These are phyloP conservation scores for Phlegmacium glaucopus DNA, from an alignment of 768 basidiomycete species.

Conservation along the genomic window DNA sequence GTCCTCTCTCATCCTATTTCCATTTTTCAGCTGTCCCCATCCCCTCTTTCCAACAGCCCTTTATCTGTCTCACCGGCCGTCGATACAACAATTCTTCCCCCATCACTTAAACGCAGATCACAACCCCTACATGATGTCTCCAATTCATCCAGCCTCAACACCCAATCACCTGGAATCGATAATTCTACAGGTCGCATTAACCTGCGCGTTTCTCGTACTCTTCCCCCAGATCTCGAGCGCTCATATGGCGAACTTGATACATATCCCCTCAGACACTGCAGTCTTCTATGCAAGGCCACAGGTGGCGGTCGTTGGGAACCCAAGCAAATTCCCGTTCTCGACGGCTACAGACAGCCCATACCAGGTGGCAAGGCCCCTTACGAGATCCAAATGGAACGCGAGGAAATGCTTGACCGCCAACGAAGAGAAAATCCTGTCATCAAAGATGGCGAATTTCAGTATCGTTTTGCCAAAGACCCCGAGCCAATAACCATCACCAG, in stretches of 20 bases:
- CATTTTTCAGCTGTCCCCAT: constrained; percentile 33
- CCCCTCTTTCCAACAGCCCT: constrained; percentile 18
- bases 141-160: constrained; percentile 33
- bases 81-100: constrained; percentile 17
- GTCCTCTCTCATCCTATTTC: constrained; percentile 37
- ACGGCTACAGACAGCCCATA: constrained; percentile 52
- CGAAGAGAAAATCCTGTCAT: constrained; percentile 62
- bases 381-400: constrained; percentile 67
- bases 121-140: constrained; percentile 28
- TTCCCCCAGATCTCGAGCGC: constrained; percentile 39
- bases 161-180: constrained; percentile 31
- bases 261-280: constrained; percentile 67
- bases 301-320: constrained; percentile 84
- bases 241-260: constrained; percentile 70
- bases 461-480: constrained; percentile 50
- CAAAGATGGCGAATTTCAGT: constrained; percentile 63
- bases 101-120: constrained; percentile 24
- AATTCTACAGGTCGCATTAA: constrained; percentile 23
- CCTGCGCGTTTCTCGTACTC: constrained; percentile 33
- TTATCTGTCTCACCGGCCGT: constrained; percentile 19
- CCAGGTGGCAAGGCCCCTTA: constrained; percentile 66
- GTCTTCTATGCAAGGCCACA: constrained; percentile 69
- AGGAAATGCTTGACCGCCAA: constrained; percentile 50
- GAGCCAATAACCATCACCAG: constrained; percentile 41
- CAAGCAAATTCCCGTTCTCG: constrained; percentile 43